phyloP scores from a whole-genome alignment of 1,284 basidiomycete species.

The Inonotus obliquus region DNA sequence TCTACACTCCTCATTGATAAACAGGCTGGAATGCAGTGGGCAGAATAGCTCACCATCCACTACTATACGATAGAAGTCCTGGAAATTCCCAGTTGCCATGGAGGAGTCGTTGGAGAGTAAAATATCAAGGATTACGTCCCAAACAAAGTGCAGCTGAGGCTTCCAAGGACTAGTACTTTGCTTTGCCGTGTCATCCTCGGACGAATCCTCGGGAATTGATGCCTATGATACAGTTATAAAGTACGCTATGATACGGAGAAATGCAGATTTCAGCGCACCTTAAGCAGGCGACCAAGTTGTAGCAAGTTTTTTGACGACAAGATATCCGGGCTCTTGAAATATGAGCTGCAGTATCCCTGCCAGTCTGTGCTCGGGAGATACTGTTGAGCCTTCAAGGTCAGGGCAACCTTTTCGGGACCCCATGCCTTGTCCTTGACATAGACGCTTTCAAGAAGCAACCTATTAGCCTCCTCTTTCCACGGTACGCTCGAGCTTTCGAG shows the following conservation, averaged over 20 bases:
- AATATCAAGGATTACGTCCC: constrained; percentile 79
- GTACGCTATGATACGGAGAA: too few species aligned
- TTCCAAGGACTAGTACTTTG: constrained; percentile 71
- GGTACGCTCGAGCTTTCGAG: constrained; percentile 52
- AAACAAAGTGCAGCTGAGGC: constrained; percentile 89
- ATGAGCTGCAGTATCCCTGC: constrained; percentile 63
- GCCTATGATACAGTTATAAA: constrained; percentile 38
- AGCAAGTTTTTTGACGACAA: constrained; percentile 69
- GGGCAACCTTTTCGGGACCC: constrained; percentile 86
- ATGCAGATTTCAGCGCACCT: constrained; percentile 41
- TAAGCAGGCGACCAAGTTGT: constrained; percentile 74
- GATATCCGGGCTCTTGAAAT: constrained; percentile 71
- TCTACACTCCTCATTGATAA: constrained; percentile 42
- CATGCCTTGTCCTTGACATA: constrained; percentile 57
- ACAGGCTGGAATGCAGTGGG: background rate
- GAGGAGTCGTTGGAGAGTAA: constrained; percentile 52
- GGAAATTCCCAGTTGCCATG: constrained; percentile 59
- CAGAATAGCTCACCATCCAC: constrained; percentile 69
- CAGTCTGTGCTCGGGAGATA: constrained; percentile 60
- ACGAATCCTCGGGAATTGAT: constrained; percentile 52
- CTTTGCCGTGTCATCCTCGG: constrained; percentile 39
- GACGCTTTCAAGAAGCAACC: constrained; percentile 46
- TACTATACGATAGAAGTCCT: constrained; percentile 86
- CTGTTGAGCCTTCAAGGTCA: constrained; percentile 69
- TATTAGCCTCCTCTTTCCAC: constrained; percentile 72